A percentile compares a stretch with the other conserved stretches of the same genome.
These are phyloP conservation scores for Aspergillus aculeatinus DNA, from an alignment of 2,329 filamentous ascomycete species.

Conservation along the genomic window DNA sequence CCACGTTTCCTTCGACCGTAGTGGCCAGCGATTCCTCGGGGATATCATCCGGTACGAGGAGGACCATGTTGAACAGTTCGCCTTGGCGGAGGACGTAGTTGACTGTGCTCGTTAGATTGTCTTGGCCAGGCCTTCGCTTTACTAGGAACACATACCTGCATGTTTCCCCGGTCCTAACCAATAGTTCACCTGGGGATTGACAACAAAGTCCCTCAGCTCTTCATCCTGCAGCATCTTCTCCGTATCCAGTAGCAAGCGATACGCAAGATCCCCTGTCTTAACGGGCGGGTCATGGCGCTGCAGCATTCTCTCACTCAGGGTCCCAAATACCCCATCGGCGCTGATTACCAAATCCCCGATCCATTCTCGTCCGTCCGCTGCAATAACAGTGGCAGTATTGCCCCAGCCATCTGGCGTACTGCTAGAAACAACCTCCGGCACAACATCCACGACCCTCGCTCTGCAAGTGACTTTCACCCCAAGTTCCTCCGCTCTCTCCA, in stretches of 20 bases:
- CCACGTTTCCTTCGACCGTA: constrained; percentile 50
- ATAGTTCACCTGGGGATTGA: constrained; percentile 52
- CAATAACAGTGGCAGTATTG: constrained; percentile 37
- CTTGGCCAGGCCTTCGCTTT: no score
- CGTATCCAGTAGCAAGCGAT: constrained; percentile 52
- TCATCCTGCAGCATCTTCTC: constrained; percentile 50
- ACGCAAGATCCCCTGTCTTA: constrained; percentile 57
- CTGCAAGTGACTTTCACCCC: constrained; percentile 50
- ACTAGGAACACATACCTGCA: constrained; percentile 30
- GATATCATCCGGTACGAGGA: constrained; percentile 64
- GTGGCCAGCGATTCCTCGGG: constrained; percentile 52
- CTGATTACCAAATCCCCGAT: constrained; percentile 27
- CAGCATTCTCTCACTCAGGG: constrained; percentile 47
- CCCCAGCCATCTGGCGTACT: constrained; percentile 21
- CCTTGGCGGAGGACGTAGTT: constrained; percentile 62
- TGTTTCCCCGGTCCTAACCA: constrained; percentile 56
- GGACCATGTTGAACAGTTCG: constrained; percentile 50
- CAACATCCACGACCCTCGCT: constrained; percentile 46
- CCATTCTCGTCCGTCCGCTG: constrained; percentile 26
- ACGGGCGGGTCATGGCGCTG: constrained; percentile 46
- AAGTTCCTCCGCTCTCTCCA: constrained; percentile 50
- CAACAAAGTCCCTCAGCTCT: constrained; percentile 47
- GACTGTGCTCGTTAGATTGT: constrained; percentile 32
- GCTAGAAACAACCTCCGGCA: constrained; percentile 18
- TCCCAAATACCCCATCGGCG: constrained; percentile 31